These are phyloP conservation scores for Yamadazyma triangularis DNA, from an alignment of 1,139 yeast species.

Conservation along the genomic window DNA sequence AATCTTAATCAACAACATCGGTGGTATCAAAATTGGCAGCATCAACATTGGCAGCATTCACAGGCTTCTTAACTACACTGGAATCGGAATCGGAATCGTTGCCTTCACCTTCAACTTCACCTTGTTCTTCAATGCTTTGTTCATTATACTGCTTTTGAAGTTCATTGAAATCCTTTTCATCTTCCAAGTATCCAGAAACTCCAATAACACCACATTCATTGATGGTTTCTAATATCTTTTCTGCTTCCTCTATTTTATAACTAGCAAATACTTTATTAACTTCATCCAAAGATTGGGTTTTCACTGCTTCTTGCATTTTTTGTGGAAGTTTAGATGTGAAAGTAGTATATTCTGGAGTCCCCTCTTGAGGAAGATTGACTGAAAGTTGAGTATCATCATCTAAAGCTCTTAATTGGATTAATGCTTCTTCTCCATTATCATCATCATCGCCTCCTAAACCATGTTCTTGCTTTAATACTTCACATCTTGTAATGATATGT, in stretches of 20 bases:
- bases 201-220: constrained; percentile 83
- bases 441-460: constrained; percentile 32
- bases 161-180: constrained; percentile 67
- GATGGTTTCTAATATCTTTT: constrained; percentile 64
- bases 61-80: constrained; percentile 2
- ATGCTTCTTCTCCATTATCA: constrained; percentile 74
- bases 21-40: constrained; percentile 10
- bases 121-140: constrained; percentile 13
- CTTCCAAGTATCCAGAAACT: constrained; percentile 70
- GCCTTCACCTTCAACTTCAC: too few relatives aligned
- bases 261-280: constrained; percentile 80
- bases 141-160: constrained; percentile 48
- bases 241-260: constrained; percentile 79
- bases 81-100: constrained; percentile 7
- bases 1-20: constrained; percentile 22
- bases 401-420: constrained; percentile 81
- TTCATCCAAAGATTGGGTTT: constrained; percentile 64
- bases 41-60: too few relatives aligned
- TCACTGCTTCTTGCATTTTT: constrained; percentile 72
- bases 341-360: constrained; percentile 50
- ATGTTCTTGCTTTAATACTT: constrained; percentile 49
- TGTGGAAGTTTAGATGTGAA: constrained; percentile 54
- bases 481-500: constrained; percentile 75
- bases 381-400: constrained; percentile 78
- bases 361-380: constrained; percentile 64